A percentile compares a stretch with the other conserved stretches of the same genome.
These are phyloP conservation scores for Punica granatum DNA, from an alignment of 345 rosid genomes.

Conservation along the genomic window DNA sequence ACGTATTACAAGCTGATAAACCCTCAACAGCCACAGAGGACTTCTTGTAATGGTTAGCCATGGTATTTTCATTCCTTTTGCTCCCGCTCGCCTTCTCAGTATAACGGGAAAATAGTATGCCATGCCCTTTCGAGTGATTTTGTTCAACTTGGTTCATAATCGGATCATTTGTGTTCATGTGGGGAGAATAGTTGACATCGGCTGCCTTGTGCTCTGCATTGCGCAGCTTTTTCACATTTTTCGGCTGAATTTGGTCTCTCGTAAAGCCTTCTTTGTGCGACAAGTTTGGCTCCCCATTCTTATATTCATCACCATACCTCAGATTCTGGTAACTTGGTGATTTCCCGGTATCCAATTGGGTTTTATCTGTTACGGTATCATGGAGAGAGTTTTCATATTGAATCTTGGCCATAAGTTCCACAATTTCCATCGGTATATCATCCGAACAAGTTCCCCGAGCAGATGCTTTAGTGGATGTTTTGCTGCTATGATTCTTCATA, in stretches of 20 bases:
- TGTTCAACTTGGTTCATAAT: conserved; percentile 25
- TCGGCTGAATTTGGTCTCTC: conserved; percentile 30
- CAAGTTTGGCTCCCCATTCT: conserved; percentile 25
- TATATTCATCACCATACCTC: conserved; percentile 39
- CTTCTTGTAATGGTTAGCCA: neutral
- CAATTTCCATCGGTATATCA: conserved; percentile 95
- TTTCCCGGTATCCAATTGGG: conserved; percentile 25
- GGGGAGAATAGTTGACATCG: conserved; percentile 31
- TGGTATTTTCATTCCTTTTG: conserved; percentile 37
- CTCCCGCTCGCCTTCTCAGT: conserved; percentile 39
- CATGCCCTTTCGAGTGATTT: conserved; percentile 24
- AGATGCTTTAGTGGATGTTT: conserved; percentile 30
- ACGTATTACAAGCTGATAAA: conserved; percentile 30
- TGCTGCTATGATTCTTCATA: conserved; percentile 23
- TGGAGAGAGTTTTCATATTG: conserved; percentile 84
- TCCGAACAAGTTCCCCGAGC: conserved; percentile 50
- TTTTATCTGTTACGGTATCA: conserved; percentile 44
- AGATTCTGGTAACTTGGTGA: conserved; percentile 26
- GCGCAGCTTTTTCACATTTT: conserved; percentile 32
- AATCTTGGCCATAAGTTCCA: conserved; percentile 85
- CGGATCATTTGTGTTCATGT: conserved; percentile 8
- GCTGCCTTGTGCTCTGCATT: conserved; percentile 30
- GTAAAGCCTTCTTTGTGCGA: conserved; percentile 33
- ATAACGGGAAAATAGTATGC: conserved; percentile 27
- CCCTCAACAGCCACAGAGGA: conserved; percentile 16